phyloP scores from a whole-genome alignment of 257 asterid species.

The Gentiana dahurica region DNA sequence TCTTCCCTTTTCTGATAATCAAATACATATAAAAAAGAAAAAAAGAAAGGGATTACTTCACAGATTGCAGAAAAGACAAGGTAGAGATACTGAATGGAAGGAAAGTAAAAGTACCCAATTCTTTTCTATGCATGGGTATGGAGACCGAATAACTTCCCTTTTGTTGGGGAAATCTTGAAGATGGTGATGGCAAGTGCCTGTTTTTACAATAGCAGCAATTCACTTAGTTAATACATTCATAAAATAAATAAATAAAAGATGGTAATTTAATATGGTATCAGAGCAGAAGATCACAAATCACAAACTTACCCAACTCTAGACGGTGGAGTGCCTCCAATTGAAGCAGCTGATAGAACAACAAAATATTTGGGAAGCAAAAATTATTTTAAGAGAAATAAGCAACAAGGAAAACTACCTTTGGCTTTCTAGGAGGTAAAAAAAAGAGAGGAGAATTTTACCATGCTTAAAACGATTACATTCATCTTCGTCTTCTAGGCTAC shows the following conservation, averaged over 20 bases:
- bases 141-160: constrained; percentile 50
- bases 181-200: constrained; percentile 40
- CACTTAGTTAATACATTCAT: too few relatives aligned
- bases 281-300: too few relatives aligned
- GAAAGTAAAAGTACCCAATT: constrained; percentile 39
- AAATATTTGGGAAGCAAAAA: not conserved
- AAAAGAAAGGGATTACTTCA: not conserved
- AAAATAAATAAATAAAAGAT: too few relatives aligned
- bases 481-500: constrained; percentile 62
- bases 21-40: constrained; percentile 9
- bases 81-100: not conserved
- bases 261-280: too few relatives aligned
- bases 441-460: constrained; percentile 23
- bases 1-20: constrained; percentile 50
- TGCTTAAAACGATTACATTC: constrained; percentile 62
- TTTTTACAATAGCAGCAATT: constrained; percentile 27
- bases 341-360: constrained; percentile 34
- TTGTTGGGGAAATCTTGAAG: constrained; percentile 38
- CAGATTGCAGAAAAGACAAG: too few relatives aligned
- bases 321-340: constrained; percentile 59
- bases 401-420: not conserved
- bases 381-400: not conserved
- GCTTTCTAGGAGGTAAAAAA: not conserved
- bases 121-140: constrained; percentile 33
- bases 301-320: constrained; percentile 36